phyloP scores from a whole-genome alignment of 2,329 filamentous ascomycete species.

The Phaeoacremonium minimum region DNA sequence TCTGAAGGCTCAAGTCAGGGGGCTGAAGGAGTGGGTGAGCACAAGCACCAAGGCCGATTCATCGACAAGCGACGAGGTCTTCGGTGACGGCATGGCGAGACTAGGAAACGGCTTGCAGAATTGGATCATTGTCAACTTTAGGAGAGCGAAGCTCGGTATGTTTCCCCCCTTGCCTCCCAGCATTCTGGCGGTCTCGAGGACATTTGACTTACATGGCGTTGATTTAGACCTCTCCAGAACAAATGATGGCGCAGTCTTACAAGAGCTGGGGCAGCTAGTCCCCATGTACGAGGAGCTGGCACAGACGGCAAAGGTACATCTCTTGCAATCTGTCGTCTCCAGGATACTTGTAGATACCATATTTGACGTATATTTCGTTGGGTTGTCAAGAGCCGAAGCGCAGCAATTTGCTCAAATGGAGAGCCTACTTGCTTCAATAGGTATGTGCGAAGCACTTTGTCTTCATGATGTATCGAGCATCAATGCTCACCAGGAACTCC shows the following conservation, averaged over 20 bases:
- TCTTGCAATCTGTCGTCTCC: slow-evolving; percentile 60
- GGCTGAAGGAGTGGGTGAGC: slow-evolving; percentile 69
- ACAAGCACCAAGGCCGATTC: slow-evolving; percentile 57
- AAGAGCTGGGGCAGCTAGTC: slow-evolving; percentile 42
- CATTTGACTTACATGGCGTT: slow-evolving; percentile 5
- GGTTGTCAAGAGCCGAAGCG: slow-evolving; percentile 51
- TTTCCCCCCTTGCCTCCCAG: slow-evolving; percentile 2
- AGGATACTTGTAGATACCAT: slow-evolving; percentile 55
- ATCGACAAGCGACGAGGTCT: slow-evolving; percentile 63
- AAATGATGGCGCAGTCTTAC: slow-evolving; percentile 32
- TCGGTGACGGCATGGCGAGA: slow-evolving; percentile 56
- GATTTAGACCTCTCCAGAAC: slow-evolving; percentile 37
- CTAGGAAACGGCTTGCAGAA: slow-evolving; percentile 68
- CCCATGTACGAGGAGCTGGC: slow-evolving; percentile 55
- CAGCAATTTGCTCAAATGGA: slow-evolving; percentile 45
- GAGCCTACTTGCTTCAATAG: slow-evolving; percentile 34
- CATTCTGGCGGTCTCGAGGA: neutral
- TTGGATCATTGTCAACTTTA: slow-evolving; percentile 68
- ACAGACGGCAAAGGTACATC: slow-evolving; percentile 51
- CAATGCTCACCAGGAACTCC: slow-evolving; percentile 6
- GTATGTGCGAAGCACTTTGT: too few species aligned
- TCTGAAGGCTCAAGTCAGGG: slow-evolving; percentile 56
- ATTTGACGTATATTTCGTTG: slow-evolving; percentile 61
- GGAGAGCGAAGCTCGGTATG: slow-evolving; percentile 54
- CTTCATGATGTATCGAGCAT: too few species aligned